Base-by-base conservation (phyloP, 345 rosid genomes). In the Geranium rotundifolium region DNA sequence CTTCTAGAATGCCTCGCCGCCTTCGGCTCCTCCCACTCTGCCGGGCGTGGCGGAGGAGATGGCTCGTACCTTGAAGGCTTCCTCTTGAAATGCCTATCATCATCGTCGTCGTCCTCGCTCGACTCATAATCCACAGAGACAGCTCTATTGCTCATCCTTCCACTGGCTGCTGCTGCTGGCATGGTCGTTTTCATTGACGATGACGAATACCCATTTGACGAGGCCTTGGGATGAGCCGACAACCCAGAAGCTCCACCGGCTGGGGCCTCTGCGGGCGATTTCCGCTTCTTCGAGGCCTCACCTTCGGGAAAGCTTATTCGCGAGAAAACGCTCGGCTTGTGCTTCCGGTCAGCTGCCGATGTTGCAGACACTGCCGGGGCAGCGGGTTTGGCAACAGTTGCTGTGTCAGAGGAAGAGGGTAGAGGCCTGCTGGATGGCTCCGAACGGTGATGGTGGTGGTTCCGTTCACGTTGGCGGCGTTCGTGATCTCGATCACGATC, bases 91-190 rank as follows among this genome's bases (percentile, higher is more conserved):
- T 92, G 98, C 72, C 90, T 76, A 29, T 90, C 37, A 31, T 31
- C 97, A 46, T 89, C 97, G 12, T n/a, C n/a, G n/a, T n/a, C n/a
- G n/a, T n/a, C n/a, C n/a, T 87, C 97, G 46, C 97, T 93, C 0
- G 97, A 90, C 72, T 90, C 99, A 2, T 86, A 78, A 15, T 92
- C 93, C 62, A 60, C 81, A 4, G 75, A 65, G 31, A n/a, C n/a
- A n/a, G n/a, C n/a, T n/a, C n/a, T 7, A 31, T 7, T 31, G 37
- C 37, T 31, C 37, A 31, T 31, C 37, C 37, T 31, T 7, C 37
- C 37, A 31, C 37, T 31, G 7, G 37, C 37, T 7, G 7, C 37
- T 7, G 37, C 3, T 31, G 7, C 37, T n/a, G n/a, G n/a, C n/a
- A n/a, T n/a, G n/a, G n/a, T n/a, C n/a, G n/a, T n/a, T n/a, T n/a